Evolutionary conservation across 768 basidiomycete genomes (phyloP), one percentile per base, ranked within the genome.

Genomic region (Tulasnella sp.): DNA sequence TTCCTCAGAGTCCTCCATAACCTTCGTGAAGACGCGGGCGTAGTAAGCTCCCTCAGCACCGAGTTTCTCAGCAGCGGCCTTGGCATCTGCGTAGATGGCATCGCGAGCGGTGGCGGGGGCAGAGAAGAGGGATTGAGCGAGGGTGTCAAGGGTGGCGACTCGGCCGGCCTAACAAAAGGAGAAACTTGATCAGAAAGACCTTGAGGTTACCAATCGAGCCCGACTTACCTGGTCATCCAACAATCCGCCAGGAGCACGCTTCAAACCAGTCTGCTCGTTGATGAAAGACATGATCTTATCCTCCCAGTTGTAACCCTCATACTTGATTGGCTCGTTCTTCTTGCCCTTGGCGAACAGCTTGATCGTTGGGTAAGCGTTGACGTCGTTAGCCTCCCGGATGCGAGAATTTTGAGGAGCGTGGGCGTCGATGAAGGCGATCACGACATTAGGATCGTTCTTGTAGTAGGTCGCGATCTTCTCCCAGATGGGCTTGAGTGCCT

Each of bases 381-480:
- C 89, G 7, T 88, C 93, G 83, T 96, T 96, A 84, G 90, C 89
- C 48, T 84, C 81, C 12, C 92, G 91, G 76, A 98, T 85, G 31
- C 88, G 89, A 82, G 89, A 89, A 88, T 98, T 97, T 84, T 88
- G 88, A 80, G 91, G 88, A 52, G 93, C 93, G 84, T 99, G 96
- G 31, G 93, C 96, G 85, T 99, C 92, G 80, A 98, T 86, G 85
- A 97, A 95, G 39, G 95, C 96, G 78, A 99, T 90, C 78, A 97
- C 86, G 84, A 95, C 96, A 83, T 93, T 88, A 77, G 88, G 87
- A 85, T 98, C 97, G 40, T 89, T 84, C 80, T 90, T 88, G 88
- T 98, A 98, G 79, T 90, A 90, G 75, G 86, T 85, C 42, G 96
- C 96, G 62, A 96, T 93, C 93, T 93, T 89, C 84, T 97, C 96